Conservation (phyloP, 768 basidiomycete species). For the Tephrocybe sp. region DNA sequence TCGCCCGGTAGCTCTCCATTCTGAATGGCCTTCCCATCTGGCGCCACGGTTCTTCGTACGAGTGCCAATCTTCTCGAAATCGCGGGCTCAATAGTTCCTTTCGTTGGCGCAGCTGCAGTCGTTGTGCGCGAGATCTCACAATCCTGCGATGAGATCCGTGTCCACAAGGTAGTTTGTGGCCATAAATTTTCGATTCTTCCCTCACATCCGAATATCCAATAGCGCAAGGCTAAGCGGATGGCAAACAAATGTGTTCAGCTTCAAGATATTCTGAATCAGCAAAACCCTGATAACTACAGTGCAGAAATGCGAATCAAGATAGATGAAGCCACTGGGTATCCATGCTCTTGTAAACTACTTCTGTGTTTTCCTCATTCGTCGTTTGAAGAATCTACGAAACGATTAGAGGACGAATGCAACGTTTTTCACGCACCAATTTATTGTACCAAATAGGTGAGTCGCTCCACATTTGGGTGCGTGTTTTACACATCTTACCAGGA, state of each 20-base stretch:
- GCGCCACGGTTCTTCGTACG: background rate
- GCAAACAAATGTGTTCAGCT: conserved; percentile 39
- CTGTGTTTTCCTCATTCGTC: background rate
- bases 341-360: background rate
- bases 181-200: background rate
- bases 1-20: background rate
- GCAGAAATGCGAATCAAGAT: conserved; percentile 35
- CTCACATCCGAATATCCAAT: background rate
- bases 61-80: conserved; percentile 30
- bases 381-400: conserved; percentile 36
- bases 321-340: conserved; percentile 43
- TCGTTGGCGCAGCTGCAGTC: conserved; percentile 39
- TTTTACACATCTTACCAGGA: background rate
- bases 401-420: conserved; percentile 35
- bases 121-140: conserved; percentile 41
- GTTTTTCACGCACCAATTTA: conserved; percentile 36
- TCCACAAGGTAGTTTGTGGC: conserved; percentile 41
- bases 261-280: conserved; percentile 36
- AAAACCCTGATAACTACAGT: conserved; percentile 34
- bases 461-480: background rate
- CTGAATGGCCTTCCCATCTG: background rate
- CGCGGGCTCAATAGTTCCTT: conserved; percentile 43
- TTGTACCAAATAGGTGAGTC: conserved; percentile 37
- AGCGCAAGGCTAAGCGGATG: conserved; percentile 43
- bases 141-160: conserved; percentile 41